These are phyloP conservation scores for Ogataea trehalophila DNA, from an alignment of 805 yeast genomes.

Conservation along the genomic window DNA sequence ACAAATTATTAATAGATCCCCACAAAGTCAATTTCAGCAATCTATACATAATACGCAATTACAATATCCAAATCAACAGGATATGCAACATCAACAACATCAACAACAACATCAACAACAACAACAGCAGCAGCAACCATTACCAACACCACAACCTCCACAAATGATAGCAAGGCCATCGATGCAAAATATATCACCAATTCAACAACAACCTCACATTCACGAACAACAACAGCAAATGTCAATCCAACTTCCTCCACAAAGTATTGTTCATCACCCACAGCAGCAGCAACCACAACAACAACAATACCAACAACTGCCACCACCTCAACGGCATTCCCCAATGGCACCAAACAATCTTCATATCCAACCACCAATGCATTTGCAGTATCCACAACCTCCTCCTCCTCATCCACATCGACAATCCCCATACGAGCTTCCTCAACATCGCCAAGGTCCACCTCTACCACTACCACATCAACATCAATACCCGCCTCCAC, in stretches of 20 bases:
- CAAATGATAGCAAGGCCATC: neutral
- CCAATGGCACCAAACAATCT: neutral
- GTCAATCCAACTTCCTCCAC: too few relatives aligned
- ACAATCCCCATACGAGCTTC: neutral
- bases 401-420: neutral
- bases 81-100: neutral
- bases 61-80: neutral
- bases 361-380: neutral
- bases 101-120: conserved; percentile 3
- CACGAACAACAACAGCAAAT: neutral
- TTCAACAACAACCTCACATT: neutral
- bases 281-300: neutral
- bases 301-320: neutral
- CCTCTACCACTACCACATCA: neutral
- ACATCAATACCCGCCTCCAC: neutral
- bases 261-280: too few relatives aligned
- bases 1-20: too few relatives aligned
- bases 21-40: too few relatives aligned
- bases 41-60: neutral
- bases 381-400: neutral
- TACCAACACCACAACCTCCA: neutral
- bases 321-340: neutral
- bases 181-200: neutral
- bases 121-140: too few relatives aligned
- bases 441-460: neutral